Conservation (phyloP, 768 basidiomycete species). For the Vararia minispora region DNA sequence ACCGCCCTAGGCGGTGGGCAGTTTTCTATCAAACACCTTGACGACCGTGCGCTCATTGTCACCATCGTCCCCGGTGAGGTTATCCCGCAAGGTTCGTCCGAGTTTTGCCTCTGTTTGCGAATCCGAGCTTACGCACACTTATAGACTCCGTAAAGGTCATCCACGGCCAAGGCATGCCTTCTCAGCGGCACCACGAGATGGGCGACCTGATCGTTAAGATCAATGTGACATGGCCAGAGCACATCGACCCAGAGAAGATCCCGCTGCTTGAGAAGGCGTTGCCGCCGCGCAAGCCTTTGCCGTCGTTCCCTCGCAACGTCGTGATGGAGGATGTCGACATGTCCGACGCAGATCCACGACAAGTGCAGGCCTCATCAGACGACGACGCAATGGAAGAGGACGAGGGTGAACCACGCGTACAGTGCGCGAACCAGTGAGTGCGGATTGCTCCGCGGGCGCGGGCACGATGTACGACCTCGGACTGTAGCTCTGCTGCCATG, state of each 20-base stretch:
- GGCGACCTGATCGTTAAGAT: constrained; percentile 89
- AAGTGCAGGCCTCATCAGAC: constrained; percentile 37
- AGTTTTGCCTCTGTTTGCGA: neutral
- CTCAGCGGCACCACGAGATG: constrained; percentile 92
- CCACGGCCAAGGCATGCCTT: constrained; percentile 95
- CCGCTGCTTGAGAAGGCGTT: constrained; percentile 75
- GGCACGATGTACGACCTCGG: too few species aligned
- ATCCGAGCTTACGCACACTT: constrained; percentile 1
- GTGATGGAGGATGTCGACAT: constrained; percentile 78
- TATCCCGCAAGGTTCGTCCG: constrained; percentile 81
- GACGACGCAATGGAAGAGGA: constrained; percentile 94
- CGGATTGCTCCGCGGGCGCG: too few species aligned
- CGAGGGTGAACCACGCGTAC: constrained; percentile 81
- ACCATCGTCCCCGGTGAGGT: constrained; percentile 83
- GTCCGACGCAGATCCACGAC: constrained; percentile 65
- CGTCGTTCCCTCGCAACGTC: constrained; percentile 55
- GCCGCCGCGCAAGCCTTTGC: constrained; percentile 60
- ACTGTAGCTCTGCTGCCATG: too few species aligned
- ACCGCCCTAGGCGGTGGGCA: constrained; percentile 90
- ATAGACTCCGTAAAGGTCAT: constrained; percentile 85
- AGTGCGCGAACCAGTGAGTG: constrained; percentile 83
- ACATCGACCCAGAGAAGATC: constrained; percentile 55
- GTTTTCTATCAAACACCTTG: constrained; percentile 84
- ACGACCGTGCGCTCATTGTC: constrained; percentile 81
- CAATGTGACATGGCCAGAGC: constrained; percentile 81